Percentiles rank a stretch among this genome's conserved stretches.
Conservation (phyloP, 225 moss, liverwort and hornwort species). For the Polytrichum formosum region DNA sequence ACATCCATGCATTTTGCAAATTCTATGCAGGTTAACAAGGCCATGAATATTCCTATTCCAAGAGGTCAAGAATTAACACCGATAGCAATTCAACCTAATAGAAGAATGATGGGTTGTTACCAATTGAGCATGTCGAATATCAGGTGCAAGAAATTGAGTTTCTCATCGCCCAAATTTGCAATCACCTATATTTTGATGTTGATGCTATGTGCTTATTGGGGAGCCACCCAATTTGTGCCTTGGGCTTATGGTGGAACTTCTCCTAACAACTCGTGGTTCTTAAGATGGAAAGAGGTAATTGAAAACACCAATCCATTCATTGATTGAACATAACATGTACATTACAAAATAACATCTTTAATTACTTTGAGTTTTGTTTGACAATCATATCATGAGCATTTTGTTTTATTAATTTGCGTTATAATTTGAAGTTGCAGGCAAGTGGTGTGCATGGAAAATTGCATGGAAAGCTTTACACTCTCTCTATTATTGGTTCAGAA, state of each 20-base stretch:
- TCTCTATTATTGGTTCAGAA: conserved; percentile 1
- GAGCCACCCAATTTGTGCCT: conserved; percentile 2
- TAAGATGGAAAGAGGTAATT: conserved; percentile 9
- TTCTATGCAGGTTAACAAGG: too few relatives aligned
- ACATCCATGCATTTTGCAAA: too few relatives aligned
- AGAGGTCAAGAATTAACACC: too few relatives aligned
- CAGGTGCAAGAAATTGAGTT: too few relatives aligned
- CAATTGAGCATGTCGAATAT: too few relatives aligned
- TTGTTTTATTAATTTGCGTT: background rate
- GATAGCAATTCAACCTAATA: too few relatives aligned
- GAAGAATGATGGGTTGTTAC: too few relatives aligned
- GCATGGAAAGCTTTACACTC: conserved; percentile 4
- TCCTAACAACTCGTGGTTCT: background rate
- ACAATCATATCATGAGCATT: background rate
- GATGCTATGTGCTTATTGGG: background rate
- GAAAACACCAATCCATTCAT: background rate
- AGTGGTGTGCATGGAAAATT: background rate
- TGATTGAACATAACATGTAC: background rate
- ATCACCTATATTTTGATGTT: too few relatives aligned
- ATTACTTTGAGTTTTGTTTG: background rate
- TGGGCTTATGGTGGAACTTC: conserved; percentile 7
- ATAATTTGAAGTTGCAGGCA: background rate
- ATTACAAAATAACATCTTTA: background rate
- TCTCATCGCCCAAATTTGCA: too few relatives aligned
- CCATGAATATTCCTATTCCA: too few relatives aligned